These are phyloP conservation scores for Pisolithus microcarpus DNA, from an alignment of 768 basidiomycete genomes.

Conservation along the genomic window DNA sequence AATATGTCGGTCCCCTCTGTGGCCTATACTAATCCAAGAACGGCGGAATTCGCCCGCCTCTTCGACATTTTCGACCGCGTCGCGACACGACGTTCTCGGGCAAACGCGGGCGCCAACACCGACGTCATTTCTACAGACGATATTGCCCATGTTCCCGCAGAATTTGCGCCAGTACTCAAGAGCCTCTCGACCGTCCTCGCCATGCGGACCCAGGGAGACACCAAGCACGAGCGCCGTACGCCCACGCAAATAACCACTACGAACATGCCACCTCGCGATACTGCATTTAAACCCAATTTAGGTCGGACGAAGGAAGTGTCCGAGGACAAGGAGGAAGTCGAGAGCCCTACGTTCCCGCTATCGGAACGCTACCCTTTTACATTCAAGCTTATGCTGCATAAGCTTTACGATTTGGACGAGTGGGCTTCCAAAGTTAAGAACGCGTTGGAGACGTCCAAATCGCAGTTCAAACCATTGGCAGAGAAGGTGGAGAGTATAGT, in stretches of 20 bases:
- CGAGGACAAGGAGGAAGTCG: constrained; percentile 17
- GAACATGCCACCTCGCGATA: constrained; percentile 18
- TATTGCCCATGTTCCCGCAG: constrained; percentile 22
- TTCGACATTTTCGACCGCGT: constrained; percentile 49
- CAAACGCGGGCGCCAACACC: constrained; percentile 8
- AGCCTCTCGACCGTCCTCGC: constrained; percentile 32
- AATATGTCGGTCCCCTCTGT: constrained; percentile 15
- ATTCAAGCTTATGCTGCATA: constrained; percentile 62
- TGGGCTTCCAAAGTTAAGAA: constrained; percentile 52
- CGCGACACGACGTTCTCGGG: constrained; percentile 36
- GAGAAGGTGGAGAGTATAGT: constrained; percentile 24
- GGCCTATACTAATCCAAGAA: constrained; percentile 30
- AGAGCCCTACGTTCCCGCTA: constrained; percentile 38
- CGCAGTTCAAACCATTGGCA: constrained; percentile 49
- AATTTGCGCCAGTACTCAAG: constrained; percentile 27
- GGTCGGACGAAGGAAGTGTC: constrained; percentile 3
- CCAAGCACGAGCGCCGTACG: constrained; percentile 3
- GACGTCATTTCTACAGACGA: constrained; percentile 25
- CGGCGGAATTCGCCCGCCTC: constrained; percentile 46
- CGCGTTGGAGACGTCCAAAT: constrained; percentile 45
- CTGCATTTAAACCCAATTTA: constrained; percentile 12
- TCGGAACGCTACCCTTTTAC: constrained; percentile 46
- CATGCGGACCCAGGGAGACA: constrained; percentile 27
- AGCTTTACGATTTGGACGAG: constrained; percentile 53
- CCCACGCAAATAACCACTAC: neutral